Evolutionary conservation across 345 rosid species (phyloP).

Genomic region (Crucihimalaya himalaica): DNA sequence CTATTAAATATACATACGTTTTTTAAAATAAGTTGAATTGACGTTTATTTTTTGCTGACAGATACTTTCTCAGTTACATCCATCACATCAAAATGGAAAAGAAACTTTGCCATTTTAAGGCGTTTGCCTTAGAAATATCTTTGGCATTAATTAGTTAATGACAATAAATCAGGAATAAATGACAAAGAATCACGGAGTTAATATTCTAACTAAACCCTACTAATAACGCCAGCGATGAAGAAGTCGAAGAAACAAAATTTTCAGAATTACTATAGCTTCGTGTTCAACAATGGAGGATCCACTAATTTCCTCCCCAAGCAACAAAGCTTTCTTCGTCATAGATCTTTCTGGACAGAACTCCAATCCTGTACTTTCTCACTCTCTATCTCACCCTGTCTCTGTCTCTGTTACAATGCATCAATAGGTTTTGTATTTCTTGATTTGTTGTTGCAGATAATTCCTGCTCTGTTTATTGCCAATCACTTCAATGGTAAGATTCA

Average conservation of each 20-base stretch:
- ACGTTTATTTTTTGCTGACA: background rate
- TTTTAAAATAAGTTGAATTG: background rate
- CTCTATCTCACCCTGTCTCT: background rate
- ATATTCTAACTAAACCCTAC: background rate
- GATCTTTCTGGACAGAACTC: conserved; percentile 26
- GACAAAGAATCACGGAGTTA: background rate
- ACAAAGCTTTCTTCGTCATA: conserved; percentile 22
- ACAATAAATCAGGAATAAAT: background rate
- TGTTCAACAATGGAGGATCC: conserved; percentile 30
- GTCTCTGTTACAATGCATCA: background rate
- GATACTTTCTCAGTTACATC: background rate
- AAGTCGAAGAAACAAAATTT: background rate
- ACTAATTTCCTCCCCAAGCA: background rate
- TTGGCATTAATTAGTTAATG: background rate
- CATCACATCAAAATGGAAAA: background rate
- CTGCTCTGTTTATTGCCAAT: conserved; percentile 15
- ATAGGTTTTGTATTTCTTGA: background rate
- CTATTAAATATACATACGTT: background rate
- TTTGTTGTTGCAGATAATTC: conserved; percentile 32
- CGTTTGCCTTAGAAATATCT: background rate
- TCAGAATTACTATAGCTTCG: background rate
- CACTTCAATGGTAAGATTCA: conserved; percentile 9
- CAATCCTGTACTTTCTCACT: conserved; percentile 27
- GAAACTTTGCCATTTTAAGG: background rate
- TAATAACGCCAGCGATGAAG: background rate